Evolutionary conservation across 1,284 basidiomycete species (phyloP).

Genomic region (Puccinia hordei): DNA sequence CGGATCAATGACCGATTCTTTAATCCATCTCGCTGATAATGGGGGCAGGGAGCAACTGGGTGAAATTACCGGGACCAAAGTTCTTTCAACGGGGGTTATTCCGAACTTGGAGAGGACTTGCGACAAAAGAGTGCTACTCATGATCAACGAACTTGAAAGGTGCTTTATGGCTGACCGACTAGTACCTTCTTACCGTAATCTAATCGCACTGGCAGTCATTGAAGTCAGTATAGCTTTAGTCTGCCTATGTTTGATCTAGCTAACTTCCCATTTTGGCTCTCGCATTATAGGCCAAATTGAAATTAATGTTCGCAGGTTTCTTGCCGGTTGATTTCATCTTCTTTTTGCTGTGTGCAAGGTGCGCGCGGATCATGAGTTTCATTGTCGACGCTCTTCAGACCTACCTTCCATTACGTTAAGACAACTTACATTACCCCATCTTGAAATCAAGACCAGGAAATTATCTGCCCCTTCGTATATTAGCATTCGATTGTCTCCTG

Average conservation of each 20-base stretch:
- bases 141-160: constrained; percentile 78
- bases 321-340: constrained; percentile 76
- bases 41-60: constrained; percentile 54
- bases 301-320: constrained; percentile 75
- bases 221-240: constrained; percentile 66
- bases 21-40: constrained; percentile 29
- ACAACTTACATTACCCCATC: neutral
- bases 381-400: constrained; percentile 12
- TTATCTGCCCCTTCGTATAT: constrained; percentile 82
- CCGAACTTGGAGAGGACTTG: constrained; percentile 56
- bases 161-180: constrained; percentile 92
- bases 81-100: neutral
- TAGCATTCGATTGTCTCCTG: constrained; percentile 91
- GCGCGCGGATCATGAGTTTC: constrained; percentile 8
- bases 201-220: constrained; percentile 83
- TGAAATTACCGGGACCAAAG: constrained; percentile 53
- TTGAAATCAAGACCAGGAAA: constrained; percentile 75
- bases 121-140: constrained; percentile 69
- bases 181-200: constrained; percentile 91
- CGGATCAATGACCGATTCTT: constrained; percentile 31
- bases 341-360: constrained; percentile 89
- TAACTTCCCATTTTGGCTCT: constrained; percentile 20
- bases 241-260: neutral
- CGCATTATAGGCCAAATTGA: constrained; percentile 71
- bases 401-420: neutral